phyloP scores from a whole-genome alignment of 2,329 filamentous ascomycete species.

The Gliomastix tumulicola region DNA sequence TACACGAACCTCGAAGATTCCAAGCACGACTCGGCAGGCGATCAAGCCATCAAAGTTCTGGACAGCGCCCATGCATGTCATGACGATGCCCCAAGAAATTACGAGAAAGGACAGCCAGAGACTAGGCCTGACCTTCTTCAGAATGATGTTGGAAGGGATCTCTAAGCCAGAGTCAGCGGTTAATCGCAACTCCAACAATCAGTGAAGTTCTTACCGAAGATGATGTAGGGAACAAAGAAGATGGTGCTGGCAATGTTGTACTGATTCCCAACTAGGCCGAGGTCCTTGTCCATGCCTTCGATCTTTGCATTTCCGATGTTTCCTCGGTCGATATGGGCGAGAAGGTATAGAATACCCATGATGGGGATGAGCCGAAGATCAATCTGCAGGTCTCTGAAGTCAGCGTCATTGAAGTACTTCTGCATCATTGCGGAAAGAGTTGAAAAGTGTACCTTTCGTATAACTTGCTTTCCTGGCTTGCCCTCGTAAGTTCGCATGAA shows the following conservation, averaged over 20 bases:
- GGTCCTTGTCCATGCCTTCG: constrained; percentile 17
- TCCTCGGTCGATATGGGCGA: constrained; percentile 48
- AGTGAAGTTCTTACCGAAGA: no score
- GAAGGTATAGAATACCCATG: constrained; percentile 50
- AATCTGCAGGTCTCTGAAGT: constrained; percentile 15
- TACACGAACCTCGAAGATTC: constrained; percentile 32
- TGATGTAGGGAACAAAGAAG: constrained; percentile 57
- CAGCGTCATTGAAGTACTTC: no score
- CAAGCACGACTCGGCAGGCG: constrained; percentile 32
- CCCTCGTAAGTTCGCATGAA: no score
- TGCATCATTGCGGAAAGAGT: no score
- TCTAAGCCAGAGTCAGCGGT: constrained; percentile 10
- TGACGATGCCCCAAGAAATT: constrained; percentile 33
- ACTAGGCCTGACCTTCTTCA: constrained; percentile 20
- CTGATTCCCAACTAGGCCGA: constrained; percentile 45
- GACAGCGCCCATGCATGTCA: constrained; percentile 35
- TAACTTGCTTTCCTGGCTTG: constrained; percentile 6
- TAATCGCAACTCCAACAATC: no score
- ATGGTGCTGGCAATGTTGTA: constrained; percentile 48
- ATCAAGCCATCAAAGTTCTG: constrained; percentile 38
- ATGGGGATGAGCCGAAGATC: constrained; percentile 26
- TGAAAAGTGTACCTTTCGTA: no score
- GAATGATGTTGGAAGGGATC: constrained; percentile 24
- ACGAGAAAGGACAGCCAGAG: constrained; percentile 24
- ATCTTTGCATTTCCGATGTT: constrained; percentile 48